Percentiles rank a stretch among this genome's conserved stretches.
Evolutionary conservation across 768 basidiomycete species (phyloP).

Genomic region (Krasilnikovozyma curviuscula): DNA sequence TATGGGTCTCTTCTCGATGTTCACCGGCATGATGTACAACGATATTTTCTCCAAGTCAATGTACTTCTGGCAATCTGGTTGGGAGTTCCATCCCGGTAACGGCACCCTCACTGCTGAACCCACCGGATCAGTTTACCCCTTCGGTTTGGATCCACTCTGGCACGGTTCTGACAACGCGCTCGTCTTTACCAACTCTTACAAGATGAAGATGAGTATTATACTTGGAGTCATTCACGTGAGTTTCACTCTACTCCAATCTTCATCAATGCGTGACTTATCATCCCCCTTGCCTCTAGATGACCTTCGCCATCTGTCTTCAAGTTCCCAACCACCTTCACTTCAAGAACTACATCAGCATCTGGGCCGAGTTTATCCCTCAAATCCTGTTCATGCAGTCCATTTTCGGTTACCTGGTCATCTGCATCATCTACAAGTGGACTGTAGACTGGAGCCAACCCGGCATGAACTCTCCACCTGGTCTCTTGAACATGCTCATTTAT

Average conservation of each 20-base stretch:
- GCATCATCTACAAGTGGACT: constrained; percentile 94
- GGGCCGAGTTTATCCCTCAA: constrained; percentile 88
- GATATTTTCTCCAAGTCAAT: constrained; percentile 92
- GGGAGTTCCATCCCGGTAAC: constrained; percentile 47
- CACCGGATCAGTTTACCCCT: constrained; percentile 62
- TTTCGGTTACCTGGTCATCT: constrained; percentile 85
- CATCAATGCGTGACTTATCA: neutral
- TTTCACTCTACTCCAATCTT: constrained; percentile 11
- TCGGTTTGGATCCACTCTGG: constrained; percentile 90
- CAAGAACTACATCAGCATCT: constrained; percentile 68
- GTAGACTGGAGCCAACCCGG: constrained; percentile 62
- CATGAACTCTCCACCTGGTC: constrained; percentile 54
- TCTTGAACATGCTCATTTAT: constrained; percentile 78
- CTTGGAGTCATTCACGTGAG: constrained; percentile 87
- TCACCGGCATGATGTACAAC: constrained; percentile 95
- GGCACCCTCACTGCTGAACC: constrained; percentile 34
- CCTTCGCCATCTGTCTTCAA: constrained; percentile 90
- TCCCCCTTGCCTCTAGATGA: constrained; percentile 47
- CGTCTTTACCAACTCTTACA: constrained; percentile 93
- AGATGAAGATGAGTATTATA: constrained; percentile 99
- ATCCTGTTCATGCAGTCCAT: constrained; percentile 94
- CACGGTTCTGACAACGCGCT: constrained; percentile 78
- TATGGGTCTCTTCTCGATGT: constrained; percentile 94
- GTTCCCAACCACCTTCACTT: constrained; percentile 88
- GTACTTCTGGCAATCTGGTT: constrained; percentile 70